Evolutionary conservation across 2,329 filamentous ascomycete genomes (phyloP).

Genomic region (Rutstroemia sp.): DNA sequence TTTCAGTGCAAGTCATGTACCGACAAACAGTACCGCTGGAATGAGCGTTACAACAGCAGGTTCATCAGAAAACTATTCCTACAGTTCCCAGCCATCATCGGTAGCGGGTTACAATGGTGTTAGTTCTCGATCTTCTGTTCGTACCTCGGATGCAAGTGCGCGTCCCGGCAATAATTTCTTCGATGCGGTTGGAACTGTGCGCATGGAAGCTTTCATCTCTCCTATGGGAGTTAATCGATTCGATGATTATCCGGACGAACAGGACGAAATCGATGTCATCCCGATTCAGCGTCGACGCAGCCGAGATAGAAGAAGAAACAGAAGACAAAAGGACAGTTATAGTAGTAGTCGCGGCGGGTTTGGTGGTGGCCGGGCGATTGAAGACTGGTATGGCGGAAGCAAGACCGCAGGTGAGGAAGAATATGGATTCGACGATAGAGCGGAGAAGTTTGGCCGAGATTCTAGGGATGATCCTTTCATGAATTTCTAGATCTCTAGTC

Average conservation of each 20-base stretch:
- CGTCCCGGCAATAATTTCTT: conserved; percentile 51
- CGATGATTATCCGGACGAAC: conserved; percentile 27
- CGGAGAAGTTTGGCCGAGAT: conserved; percentile 33
- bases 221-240: conserved; percentile 38
- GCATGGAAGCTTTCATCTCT: conserved; percentile 95
- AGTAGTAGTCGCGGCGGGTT: conserved; percentile 18
- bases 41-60: conserved; percentile 48
- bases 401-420: conserved; percentile 46
- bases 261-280: conserved; percentile 27
- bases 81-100: conserved; percentile 45
- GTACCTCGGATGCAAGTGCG: conserved; percentile 27
- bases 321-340: conserved; percentile 26
- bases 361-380: conserved; percentile 37
- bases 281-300: conserved; percentile 23
- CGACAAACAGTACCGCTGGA: conserved; percentile 49
- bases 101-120: conserved; percentile 33
- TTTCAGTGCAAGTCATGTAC: conserved; percentile 45
- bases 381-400: conserved; percentile 42
- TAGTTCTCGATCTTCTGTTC: conserved; percentile 30
- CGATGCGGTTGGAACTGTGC: conserved; percentile 80
- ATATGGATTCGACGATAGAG: conserved; percentile 28
- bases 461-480: conserved; percentile 54
- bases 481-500: conserved; percentile 40
- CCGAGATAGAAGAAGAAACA: conserved; percentile 22
- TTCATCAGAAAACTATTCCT: conserved; percentile 48